Evolutionary conservation across 306 rosid species (phyloP).

Genomic region (Rosa chinensis): DNA sequence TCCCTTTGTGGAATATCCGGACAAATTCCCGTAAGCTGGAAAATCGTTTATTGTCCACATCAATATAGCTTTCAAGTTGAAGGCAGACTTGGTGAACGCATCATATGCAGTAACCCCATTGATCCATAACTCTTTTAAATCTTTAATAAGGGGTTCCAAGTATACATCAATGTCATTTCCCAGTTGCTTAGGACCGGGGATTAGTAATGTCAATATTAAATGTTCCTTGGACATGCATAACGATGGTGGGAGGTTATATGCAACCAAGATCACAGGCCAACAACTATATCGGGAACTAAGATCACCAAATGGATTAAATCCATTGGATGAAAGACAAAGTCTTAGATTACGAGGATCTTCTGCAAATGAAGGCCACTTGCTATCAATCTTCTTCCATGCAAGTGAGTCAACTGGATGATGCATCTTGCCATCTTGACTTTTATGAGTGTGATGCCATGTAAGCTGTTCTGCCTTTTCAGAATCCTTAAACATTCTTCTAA

Average conservation of each 20-base stretch:
- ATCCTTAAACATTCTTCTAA: conserved; percentile 1
- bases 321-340: conserved; percentile 8
- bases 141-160: neutral
- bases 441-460: neutral
- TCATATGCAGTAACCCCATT: neutral
- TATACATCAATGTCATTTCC: conserved; percentile 5
- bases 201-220: conserved; percentile 5
- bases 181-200: neutral
- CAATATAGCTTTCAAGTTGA: neutral
- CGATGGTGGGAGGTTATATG: neutral
- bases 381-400: conserved; percentile 3
- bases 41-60: neutral
- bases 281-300: conserved; percentile 10
- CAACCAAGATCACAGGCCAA: neutral
- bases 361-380: conserved; percentile 1
- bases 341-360: neutral
- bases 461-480: neutral
- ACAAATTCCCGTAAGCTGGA: neutral
- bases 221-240: conserved; percentile 6
- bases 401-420: conserved; percentile 1
- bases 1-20: conserved; percentile 1
- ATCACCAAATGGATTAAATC: conserved; percentile 9
- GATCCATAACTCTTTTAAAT: neutral
- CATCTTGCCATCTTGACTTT: conserved; percentile 5
- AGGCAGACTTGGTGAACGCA: neutral